Evolutionary conservation across 2,329 filamentous ascomycete genomes (phyloP).

Genomic region (Phaeosphaeriaceae sp.): DNA sequence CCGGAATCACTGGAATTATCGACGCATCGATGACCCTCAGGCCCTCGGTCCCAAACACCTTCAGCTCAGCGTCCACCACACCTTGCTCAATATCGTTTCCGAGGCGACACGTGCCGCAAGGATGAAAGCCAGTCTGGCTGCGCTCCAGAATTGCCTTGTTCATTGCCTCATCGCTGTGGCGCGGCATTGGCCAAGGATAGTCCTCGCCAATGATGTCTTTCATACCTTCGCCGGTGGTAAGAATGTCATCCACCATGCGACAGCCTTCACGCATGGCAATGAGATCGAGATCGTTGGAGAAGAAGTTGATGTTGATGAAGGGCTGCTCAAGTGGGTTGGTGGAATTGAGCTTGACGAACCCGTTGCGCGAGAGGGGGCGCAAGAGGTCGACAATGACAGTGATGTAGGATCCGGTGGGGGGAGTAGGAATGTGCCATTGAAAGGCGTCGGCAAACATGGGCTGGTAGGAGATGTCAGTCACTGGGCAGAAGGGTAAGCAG

Average conservation of each 20-base stretch:
- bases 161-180: constrained; percentile 64
- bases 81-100: constrained; percentile 56
- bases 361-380: constrained; percentile 58
- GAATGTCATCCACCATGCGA: constrained; percentile 63
- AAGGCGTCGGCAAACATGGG: constrained; percentile 62
- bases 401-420: constrained; percentile 57
- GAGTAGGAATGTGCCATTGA: constrained; percentile 57
- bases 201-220: constrained; percentile 60
- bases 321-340: constrained; percentile 68
- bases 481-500: too few relatives aligned
- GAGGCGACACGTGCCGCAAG: constrained; percentile 63
- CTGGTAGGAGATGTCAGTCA: constrained; percentile 3
- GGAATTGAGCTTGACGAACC: constrained; percentile 65
- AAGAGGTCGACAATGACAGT: constrained; percentile 64
- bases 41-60: constrained; percentile 35
- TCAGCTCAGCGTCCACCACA: constrained; percentile 24
- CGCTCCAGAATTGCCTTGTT: constrained; percentile 63
- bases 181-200: constrained; percentile 68
- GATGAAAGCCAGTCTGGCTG: constrained; percentile 63
- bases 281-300: constrained; percentile 56
- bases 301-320: constrained; percentile 53
- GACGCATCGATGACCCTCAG: constrained; percentile 53
- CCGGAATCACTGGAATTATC: constrained; percentile 48
- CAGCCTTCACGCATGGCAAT: constrained; percentile 66
- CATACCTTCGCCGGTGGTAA: constrained; percentile 64